Evolutionary conservation across 177 flowering plant species (phyloP).

Genomic region (Telopea speciosissima): DNA sequence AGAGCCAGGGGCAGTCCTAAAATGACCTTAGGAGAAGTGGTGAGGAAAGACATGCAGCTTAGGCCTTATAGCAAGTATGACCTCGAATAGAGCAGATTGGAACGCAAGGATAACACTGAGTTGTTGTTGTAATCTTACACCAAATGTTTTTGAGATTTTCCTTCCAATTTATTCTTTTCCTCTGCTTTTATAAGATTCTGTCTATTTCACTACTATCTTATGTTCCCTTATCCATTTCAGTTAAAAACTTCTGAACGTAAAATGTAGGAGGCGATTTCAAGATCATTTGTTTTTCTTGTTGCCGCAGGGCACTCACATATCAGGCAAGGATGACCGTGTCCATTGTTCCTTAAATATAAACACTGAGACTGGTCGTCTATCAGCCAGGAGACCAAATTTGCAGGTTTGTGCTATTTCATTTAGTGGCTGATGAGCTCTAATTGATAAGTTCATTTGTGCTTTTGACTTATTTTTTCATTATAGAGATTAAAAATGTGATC

Average conservation of each 20-base stretch:
- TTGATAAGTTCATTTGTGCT: not conserved
- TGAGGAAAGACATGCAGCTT: too few relatives aligned
- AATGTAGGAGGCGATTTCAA: not conserved
- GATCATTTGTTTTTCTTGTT: slow-evolving; percentile 9
- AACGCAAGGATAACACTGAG: too few relatives aligned
- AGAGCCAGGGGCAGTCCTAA: too few relatives aligned
- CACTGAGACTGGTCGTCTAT: slow-evolving; percentile 96
- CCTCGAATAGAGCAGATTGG: too few relatives aligned
- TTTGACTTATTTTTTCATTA: not conserved
- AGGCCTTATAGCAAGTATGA: too few relatives aligned
- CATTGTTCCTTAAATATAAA: slow-evolving; percentile 89
- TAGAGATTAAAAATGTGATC: not conserved
- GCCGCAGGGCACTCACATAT: slow-evolving; percentile 61
- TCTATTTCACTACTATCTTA: too few relatives aligned
- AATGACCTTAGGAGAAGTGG: too few relatives aligned
- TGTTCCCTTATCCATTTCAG: too few relatives aligned
- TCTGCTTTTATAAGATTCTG: too few relatives aligned
- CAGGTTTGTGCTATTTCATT: slow-evolving; percentile 54
- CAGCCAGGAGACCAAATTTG: slow-evolving; percentile 94
- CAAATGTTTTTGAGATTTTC: too few relatives aligned
- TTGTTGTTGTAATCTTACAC: too few relatives aligned
- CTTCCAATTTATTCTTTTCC: too few relatives aligned
- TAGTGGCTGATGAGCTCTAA: not conserved
- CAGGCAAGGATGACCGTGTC: slow-evolving; percentile 80
- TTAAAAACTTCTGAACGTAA: not conserved